Evolutionary conservation across 352 stramenopile genomes (phyloP).

Genomic region (Lagenidium giganteum): DNA sequence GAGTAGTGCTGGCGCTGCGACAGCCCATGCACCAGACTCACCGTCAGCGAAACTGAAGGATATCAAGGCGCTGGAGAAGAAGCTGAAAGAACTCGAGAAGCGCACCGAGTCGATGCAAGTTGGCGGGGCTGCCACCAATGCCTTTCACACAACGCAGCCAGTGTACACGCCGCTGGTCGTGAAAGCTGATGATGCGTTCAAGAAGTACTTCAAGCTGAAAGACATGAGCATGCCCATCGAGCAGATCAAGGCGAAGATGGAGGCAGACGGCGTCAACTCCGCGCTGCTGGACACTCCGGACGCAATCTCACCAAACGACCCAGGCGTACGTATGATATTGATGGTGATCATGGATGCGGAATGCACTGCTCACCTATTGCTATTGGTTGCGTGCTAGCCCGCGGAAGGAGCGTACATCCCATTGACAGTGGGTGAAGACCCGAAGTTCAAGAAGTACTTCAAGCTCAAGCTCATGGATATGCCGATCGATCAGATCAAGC

Average conservation of each 20-base stretch:
- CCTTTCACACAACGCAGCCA: conserved; percentile 10
- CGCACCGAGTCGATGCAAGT: conserved; percentile 58
- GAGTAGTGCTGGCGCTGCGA: conserved; percentile 19
- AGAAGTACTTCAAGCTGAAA: conserved; percentile 84
- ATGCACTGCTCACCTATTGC: no score
- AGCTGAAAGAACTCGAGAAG: conserved; percentile 69
- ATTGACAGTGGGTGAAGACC: conserved; percentile 71
- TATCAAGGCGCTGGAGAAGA: conserved; percentile 70
- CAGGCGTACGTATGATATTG: conserved; percentile 35
- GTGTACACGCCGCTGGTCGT: conserved; percentile 61
- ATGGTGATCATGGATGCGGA: not conserved
- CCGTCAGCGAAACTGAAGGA: conserved; percentile 71
- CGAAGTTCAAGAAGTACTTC: conserved; percentile 82
- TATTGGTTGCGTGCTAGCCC: conserved; percentile 24
- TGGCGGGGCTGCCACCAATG: conserved; percentile 2
- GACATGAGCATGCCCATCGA: conserved; percentile 72
- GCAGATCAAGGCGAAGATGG: conserved; percentile 81
- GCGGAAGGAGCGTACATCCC: conserved; percentile 60
- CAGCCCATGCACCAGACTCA: no score
- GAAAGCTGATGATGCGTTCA: conserved; percentile 62
- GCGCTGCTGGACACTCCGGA: conserved; percentile 64
- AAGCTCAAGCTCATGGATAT: conserved; percentile 84
- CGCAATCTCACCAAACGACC: conserved; percentile 70
- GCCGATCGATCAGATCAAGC: conserved; percentile 75
- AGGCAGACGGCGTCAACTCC: conserved; percentile 55